These are phyloP conservation scores for Corylus americana DNA, from an alignment of 306 rosid genomes.

Conservation along the genomic window DNA sequence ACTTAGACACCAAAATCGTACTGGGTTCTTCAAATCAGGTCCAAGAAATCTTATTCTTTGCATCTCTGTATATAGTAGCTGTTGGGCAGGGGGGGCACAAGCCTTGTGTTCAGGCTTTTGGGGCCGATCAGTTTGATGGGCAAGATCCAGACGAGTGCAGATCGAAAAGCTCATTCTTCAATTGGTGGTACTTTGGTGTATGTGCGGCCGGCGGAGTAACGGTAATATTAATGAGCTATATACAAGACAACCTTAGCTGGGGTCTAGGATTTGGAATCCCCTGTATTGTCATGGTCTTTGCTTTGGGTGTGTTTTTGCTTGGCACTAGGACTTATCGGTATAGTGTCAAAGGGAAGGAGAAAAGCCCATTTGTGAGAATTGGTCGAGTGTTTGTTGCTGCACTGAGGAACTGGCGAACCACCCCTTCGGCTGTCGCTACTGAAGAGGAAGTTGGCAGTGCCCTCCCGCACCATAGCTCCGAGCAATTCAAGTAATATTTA, in stretches of 20 bases:
- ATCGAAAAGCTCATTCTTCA: constrained; percentile 56
- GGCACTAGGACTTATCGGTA: constrained; percentile 35
- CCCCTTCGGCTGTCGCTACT: constrained; percentile 18
- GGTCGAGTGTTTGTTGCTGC: constrained; percentile 47
- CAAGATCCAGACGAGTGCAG: constrained; percentile 45
- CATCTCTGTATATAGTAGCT: constrained; percentile 51
- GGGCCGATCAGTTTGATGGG: constrained; percentile 56
- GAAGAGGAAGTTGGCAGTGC: constrained; percentile 38
- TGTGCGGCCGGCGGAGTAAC: constrained; percentile 22
- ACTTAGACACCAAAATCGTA: constrained; percentile 2
- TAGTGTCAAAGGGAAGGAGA: constrained; percentile 4
- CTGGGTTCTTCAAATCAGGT: constrained; percentile 23
- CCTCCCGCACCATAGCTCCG: constrained; percentile 33
- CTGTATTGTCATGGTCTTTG: constrained; percentile 28
- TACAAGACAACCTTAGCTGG: constrained; percentile 49
- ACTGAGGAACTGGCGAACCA: constrained; percentile 28
- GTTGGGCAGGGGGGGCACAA: constrained; percentile 54
- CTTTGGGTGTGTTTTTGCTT: constrained; percentile 24
- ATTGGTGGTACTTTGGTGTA: constrained; percentile 54
- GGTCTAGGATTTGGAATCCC: constrained; percentile 39
- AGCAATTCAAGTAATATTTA: constrained; percentile 39
- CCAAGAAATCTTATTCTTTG: constrained; percentile 39
- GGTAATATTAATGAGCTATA: constrained; percentile 30
- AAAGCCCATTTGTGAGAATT: constrained; percentile 44
- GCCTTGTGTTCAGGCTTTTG: constrained; percentile 60